These are phyloP conservation scores for Solanum arcanum DNA, from an alignment of 257 asterid species.

Conservation along the genomic window DNA sequence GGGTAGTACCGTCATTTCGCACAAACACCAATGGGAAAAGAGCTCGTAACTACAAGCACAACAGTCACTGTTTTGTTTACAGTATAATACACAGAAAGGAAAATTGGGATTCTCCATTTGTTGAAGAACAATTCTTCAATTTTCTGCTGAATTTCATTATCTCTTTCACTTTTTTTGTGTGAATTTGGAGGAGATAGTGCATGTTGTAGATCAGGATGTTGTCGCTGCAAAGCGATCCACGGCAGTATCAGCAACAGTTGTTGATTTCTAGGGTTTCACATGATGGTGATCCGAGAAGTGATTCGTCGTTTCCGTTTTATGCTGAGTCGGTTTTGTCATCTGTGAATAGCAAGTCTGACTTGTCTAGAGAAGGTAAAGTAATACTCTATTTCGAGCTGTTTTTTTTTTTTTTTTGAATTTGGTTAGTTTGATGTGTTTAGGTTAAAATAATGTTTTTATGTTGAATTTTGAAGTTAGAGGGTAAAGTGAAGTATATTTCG, in stretches of 20 bases:
- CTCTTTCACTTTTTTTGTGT: background rate
- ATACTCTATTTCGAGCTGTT: background rate
- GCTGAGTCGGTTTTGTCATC: slow-evolving; percentile 13
- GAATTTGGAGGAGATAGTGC: background rate
- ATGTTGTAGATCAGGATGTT: slow-evolving; percentile 30
- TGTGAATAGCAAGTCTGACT: slow-evolving; percentile 41
- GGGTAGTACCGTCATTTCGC: background rate
- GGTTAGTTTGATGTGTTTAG: background rate
- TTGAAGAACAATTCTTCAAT: background rate
- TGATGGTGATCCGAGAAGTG: slow-evolving; percentile 25
- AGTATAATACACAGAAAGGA: background rate
- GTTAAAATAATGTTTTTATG: background rate
- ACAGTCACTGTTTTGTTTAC: background rate
- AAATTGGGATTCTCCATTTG: background rate
- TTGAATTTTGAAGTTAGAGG: background rate
- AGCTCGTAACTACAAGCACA: background rate
- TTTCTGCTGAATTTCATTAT: background rate
- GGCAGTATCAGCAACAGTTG: slow-evolving; percentile 43
- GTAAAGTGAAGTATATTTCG: background rate
- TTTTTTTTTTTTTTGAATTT: too few species aligned
- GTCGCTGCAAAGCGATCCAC: slow-evolving; percentile 88
- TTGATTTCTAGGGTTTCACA: slow-evolving; percentile 43
- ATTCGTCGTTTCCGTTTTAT: slow-evolving; percentile 14
- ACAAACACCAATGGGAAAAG: background rate
- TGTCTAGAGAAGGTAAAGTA: slow-evolving; percentile 54